Conservation (phyloP, 2,329 filamentous ascomycete species). For the Rosellinia necatrix region DNA sequence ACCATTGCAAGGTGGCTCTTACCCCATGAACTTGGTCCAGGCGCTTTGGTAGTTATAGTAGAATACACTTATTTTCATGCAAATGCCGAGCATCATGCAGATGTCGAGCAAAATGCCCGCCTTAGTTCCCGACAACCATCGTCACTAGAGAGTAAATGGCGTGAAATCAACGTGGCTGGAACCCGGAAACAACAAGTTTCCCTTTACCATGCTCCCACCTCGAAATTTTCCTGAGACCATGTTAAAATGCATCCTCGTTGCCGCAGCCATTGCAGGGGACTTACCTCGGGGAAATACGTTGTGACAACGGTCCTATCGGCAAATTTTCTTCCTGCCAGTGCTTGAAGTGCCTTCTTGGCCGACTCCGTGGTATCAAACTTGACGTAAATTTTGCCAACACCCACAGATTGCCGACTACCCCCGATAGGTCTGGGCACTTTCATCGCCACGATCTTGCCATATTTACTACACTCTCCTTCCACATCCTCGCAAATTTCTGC, state of each 20-base stretch:
- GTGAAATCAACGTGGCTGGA: conserved; percentile 16
- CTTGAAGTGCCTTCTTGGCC: conserved; percentile 81
- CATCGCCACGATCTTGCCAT: conserved; percentile 80
- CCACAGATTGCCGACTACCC: conserved; percentile 80
- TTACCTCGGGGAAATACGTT: conserved; percentile 92
- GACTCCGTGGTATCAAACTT: conserved; percentile 83
- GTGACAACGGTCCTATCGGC: conserved; percentile 94
- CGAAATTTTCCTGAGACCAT: conserved; percentile 81
- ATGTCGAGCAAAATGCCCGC: conserved; percentile 13
- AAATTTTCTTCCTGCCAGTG: conserved; percentile 95
- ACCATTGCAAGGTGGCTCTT: neutral
- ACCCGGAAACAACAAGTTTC: conserved; percentile 2
- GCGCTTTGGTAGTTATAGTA: conserved; percentile 20
- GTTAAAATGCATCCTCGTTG: conserved; percentile 39
- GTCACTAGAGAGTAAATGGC: conserved; percentile 4
- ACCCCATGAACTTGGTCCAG: neutral
- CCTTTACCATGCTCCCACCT: conserved; percentile 81
- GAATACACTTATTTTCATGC: conserved; percentile 28
- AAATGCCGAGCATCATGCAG: conserved; percentile 18
- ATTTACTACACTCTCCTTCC: conserved; percentile 90
- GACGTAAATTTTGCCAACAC: conserved; percentile 97
- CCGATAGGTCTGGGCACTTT: conserved; percentile 90
- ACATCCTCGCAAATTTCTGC: conserved; percentile 97
- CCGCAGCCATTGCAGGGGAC: conserved; percentile 25
- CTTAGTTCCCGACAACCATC: conserved; percentile 2